Conservation (phyloP, 257 asterid species). For the Orobanche coerulescens region DNA sequence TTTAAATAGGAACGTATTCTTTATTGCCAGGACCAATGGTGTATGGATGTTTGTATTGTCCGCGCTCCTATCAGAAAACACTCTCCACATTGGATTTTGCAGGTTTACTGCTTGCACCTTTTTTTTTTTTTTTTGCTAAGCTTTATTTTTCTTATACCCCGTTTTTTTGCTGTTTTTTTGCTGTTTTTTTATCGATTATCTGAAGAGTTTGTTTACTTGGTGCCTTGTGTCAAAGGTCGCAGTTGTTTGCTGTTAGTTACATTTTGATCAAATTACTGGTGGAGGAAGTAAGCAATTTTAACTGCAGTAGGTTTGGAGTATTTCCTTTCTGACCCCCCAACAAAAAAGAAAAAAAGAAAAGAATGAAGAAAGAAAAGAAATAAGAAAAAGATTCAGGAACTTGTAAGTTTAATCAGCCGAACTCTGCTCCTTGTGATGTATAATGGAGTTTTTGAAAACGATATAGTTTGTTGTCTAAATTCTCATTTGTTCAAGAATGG, state of each 20-base stretch:
- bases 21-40: conserved; percentile 88
- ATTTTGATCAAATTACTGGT: not conserved
- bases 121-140: not conserved
- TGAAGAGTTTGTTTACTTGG: not conserved
- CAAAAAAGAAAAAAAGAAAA: no score
- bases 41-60: conserved; percentile 84
- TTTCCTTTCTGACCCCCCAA: not conserved
- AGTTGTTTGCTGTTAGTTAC: not conserved
- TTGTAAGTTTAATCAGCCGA: not conserved
- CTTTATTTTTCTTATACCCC: not conserved
- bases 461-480: not conserved
- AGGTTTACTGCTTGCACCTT: conserved; percentile 40
- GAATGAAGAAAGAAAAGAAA: no score
- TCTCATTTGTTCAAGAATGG: not conserved
- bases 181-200: not conserved
- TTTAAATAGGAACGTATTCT: not conserved
- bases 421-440: not conserved
- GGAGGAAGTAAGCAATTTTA: not conserved
- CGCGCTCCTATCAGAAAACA: conserved; percentile 68
- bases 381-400: not conserved
- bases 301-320: not conserved
- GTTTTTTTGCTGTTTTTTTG: not conserved
- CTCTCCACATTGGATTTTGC: conserved; percentile 82
- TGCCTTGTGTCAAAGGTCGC: not conserved
- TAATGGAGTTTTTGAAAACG: not conserved